A percentile compares a stretch with the other conserved stretches of the same genome.
phyloP scores from a whole-genome alignment of 768 basidiomycete genomes.

The Leccinum imitatum region DNA sequence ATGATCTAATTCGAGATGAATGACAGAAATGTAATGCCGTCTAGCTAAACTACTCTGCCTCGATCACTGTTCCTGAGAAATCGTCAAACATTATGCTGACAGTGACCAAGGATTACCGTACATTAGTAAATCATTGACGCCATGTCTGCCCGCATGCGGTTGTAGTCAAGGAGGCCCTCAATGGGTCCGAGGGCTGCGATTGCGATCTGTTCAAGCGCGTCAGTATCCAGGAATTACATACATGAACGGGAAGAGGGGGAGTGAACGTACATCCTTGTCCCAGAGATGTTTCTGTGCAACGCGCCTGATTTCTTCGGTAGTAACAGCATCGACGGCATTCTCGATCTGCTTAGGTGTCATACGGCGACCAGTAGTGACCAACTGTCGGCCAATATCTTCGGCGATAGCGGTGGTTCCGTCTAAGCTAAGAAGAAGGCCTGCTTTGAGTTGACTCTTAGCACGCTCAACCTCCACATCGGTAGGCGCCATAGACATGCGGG shows the following conservation, averaged over 20 bases:
- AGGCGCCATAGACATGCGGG: constrained; percentile 88
- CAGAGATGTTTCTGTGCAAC: constrained; percentile 96
- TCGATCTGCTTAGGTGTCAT: constrained; percentile 94
- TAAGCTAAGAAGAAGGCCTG: constrained; percentile 81
- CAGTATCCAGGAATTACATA: constrained; percentile 2
- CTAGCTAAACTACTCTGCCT: constrained; percentile 25
- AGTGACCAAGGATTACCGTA: background rate
- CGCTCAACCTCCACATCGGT: constrained; percentile 89
- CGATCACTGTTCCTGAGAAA: background rate
- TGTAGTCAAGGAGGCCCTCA: constrained; percentile 94
- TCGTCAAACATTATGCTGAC: background rate
- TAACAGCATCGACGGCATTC: constrained; percentile 86
- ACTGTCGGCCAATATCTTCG: constrained; percentile 97
- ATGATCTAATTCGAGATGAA: constrained; percentile 20
- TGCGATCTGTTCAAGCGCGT: constrained; percentile 54
- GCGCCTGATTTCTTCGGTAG: constrained; percentile 84
- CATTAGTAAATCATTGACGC: constrained; percentile 72
- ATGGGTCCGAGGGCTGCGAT: constrained; percentile 87
- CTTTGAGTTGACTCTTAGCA: constrained; percentile 98
- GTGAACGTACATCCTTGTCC: constrained; percentile 83
- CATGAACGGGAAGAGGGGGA: constrained; percentile 10
- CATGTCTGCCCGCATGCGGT: constrained; percentile 81
- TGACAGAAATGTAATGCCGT: constrained; percentile 16
- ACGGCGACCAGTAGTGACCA: constrained; percentile 90
- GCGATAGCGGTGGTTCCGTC: constrained; percentile 97